Conservation (phyloP, 805 yeast species). For the Yarrowia phangngaensis region DNA sequence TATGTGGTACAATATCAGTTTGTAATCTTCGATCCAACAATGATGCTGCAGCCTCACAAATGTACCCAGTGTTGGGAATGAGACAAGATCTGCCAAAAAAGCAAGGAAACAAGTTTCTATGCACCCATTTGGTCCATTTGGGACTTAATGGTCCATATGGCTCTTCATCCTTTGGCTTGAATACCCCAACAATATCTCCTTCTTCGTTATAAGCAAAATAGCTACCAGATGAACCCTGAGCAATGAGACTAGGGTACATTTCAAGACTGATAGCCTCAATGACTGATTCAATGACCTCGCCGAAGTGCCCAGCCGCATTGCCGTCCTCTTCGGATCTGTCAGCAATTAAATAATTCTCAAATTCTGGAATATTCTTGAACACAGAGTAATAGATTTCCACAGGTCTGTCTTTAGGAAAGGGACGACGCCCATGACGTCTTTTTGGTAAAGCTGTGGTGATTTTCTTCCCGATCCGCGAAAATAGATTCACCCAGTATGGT, state of each 20-base stretch:
- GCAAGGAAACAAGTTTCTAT: conserved; percentile 70
- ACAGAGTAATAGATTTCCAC: conserved; percentile 54
- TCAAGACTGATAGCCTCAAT: conserved; percentile 48
- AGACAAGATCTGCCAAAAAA: conserved; percentile 71
- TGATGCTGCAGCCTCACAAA: conserved; percentile 69
- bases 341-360: conserved; percentile 39
- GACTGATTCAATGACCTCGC: conserved; percentile 44
- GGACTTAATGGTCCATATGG: conserved; percentile 77
- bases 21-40: conserved; percentile 58
- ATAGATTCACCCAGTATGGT: conserved; percentile 8
- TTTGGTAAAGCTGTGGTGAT: conserved; percentile 3
- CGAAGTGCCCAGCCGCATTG: conserved; percentile 40
- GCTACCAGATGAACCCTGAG: conserved; percentile 68
- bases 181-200: conserved; percentile 51
- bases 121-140: conserved; percentile 77
- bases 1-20: conserved; percentile 60
- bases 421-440: neutral
- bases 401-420: conserved; percentile 1
- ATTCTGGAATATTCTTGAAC: conserved; percentile 38
- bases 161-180: conserved; percentile 77
- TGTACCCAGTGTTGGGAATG: conserved; percentile 67
- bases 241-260: conserved; percentile 51
- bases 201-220: conserved; percentile 50
- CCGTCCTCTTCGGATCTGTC: conserved; percentile 38
- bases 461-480: conserved; percentile 8